Evolutionary conservation across 1,284 basidiomycete genomes (phyloP).

Genomic region (Albatrellus sp.): DNA sequence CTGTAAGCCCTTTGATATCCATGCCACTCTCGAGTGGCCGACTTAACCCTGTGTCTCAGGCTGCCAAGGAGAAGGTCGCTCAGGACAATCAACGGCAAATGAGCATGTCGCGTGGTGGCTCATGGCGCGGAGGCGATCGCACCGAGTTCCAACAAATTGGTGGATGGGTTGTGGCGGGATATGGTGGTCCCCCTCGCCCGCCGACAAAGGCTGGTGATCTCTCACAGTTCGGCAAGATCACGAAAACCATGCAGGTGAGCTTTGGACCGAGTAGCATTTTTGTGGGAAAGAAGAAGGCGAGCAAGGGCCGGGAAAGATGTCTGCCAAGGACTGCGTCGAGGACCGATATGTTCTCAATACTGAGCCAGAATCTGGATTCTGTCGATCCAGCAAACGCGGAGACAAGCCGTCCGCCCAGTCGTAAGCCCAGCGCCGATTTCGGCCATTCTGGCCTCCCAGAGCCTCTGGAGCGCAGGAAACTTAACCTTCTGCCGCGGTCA

Average conservation of each 20-base stretch:
- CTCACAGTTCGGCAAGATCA: slow-evolving; percentile 80
- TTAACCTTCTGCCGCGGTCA: slow-evolving; percentile 56
- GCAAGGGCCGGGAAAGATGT: slow-evolving; percentile 55
- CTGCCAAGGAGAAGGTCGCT: slow-evolving; percentile 57
- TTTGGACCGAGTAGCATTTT: slow-evolving; percentile 45
- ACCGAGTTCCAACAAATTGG: slow-evolving; percentile 34
- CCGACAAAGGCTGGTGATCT: slow-evolving; percentile 78
- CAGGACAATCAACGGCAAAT: slow-evolving; percentile 42
- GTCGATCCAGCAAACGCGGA: slow-evolving; percentile 40
- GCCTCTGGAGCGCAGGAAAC: slow-evolving; percentile 54
- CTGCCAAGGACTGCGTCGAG: slow-evolving; percentile 69
- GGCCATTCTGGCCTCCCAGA: slow-evolving; percentile 21
- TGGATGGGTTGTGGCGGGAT: too few relatives aligned
- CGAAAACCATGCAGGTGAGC: slow-evolving; percentile 47
- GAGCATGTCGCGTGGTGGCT: slow-evolving; percentile 69
- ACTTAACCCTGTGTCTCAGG: slow-evolving; percentile 23
- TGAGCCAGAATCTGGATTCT: slow-evolving; percentile 39
- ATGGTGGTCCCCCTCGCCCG: slow-evolving; percentile 42
- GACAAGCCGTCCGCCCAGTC: slow-evolving; percentile 32
- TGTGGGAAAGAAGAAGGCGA: slow-evolving; percentile 26
- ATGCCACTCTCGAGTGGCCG: neutral
- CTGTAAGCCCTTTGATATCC: slow-evolving; percentile 34
- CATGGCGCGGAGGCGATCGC: slow-evolving; percentile 77
- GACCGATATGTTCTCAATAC: slow-evolving; percentile 83
- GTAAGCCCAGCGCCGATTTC: slow-evolving; percentile 39